Conservation (phyloP, 2,329 filamentous ascomycete genomes). For the Dactylellina parvicollis region DNA sequence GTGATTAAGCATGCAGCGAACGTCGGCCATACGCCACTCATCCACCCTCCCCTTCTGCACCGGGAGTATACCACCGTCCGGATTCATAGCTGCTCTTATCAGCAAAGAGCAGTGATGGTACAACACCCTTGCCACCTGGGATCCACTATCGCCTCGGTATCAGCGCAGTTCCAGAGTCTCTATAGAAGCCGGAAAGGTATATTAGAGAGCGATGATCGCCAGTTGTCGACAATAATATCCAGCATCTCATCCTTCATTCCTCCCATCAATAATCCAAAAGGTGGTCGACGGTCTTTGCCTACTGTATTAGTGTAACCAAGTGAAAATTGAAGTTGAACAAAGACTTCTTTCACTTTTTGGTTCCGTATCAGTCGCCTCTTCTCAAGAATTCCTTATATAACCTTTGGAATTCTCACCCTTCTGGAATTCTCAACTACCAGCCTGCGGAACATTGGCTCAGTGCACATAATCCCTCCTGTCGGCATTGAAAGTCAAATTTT, state of each 20-base stretch:
- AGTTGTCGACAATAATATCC: conserved; percentile 23
- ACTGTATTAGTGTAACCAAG: conserved; percentile 44
- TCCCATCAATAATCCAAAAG: conserved; percentile 17
- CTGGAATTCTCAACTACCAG: not conserved
- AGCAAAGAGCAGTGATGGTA: conserved; percentile 46
- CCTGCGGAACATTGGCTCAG: conserved; percentile 8
- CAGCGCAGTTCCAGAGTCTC: conserved; percentile 1
- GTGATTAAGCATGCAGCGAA: conserved; percentile 9
- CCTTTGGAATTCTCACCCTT: conserved; percentile 19
- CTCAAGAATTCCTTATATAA: conserved; percentile 31
- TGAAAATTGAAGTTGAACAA: conserved; percentile 28
- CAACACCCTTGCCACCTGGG: conserved; percentile 28
- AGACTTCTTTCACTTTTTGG: conserved; percentile 15
- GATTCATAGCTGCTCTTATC: conserved; percentile 47
- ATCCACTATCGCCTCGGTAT: conserved; percentile 28
- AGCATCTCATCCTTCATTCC: conserved; percentile 39
- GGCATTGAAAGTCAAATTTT: not conserved
- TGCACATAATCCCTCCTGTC: conserved; percentile 15
- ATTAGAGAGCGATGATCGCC: conserved; percentile 49
- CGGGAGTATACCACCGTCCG: conserved; percentile 17
- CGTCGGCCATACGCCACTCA: conserved; percentile 23
- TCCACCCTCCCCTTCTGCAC: conserved; percentile 31
- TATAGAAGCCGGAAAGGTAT: conserved; percentile 25
- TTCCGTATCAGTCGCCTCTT: conserved; percentile 11
- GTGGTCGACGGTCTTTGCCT: conserved; percentile 22